These are phyloP conservation scores for Pisolithus sp. DNA, from an alignment of 768 basidiomycete genomes.

Conservation along the genomic window DNA sequence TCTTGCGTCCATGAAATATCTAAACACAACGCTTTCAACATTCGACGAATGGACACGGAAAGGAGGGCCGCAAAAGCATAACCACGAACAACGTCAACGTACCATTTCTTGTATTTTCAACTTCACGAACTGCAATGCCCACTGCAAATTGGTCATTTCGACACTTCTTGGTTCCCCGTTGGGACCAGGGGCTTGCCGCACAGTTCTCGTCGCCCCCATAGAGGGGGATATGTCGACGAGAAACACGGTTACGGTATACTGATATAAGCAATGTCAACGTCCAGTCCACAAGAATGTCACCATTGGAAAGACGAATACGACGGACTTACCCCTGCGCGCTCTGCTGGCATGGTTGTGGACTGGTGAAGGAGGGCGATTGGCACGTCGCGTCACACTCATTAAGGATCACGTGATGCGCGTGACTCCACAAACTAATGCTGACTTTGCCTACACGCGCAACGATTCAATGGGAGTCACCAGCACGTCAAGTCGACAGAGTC, in stretches of 20 bases:
- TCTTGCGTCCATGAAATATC: conserved; percentile 91
- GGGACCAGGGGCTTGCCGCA: conserved; percentile 49
- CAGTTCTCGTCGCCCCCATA: conserved; percentile 62
- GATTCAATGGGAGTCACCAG: not conserved
- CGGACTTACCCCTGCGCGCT: conserved; percentile 65
- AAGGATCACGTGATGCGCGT: conserved; percentile 30
- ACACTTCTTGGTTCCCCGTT: conserved; percentile 44
- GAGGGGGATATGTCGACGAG: conserved; percentile 83
- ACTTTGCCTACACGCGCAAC: not conserved
- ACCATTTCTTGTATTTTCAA: conserved; percentile 92
- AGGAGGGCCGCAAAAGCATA: too few relatives aligned
- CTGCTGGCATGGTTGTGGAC: conserved; percentile 28
- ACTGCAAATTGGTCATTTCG: conserved; percentile 74
- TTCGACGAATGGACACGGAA: too few relatives aligned
- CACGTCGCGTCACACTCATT: conserved; percentile 21
- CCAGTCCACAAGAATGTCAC: conserved; percentile 1
- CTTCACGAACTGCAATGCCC: conserved; percentile 81
- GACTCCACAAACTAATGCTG: conserved; percentile 9
- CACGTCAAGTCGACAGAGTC: not conserved
- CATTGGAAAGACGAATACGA: conserved; percentile 16
- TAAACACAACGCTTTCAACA: conserved; percentile 34
- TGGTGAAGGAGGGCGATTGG: conserved; percentile 8
- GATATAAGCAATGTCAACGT: not conserved
- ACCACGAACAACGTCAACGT: not conserved
- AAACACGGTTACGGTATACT: conserved; percentile 84